Evolutionary conservation across 176 grass and related monocot genomes (phyloP).

Genomic region (Raddia distichophylla): DNA sequence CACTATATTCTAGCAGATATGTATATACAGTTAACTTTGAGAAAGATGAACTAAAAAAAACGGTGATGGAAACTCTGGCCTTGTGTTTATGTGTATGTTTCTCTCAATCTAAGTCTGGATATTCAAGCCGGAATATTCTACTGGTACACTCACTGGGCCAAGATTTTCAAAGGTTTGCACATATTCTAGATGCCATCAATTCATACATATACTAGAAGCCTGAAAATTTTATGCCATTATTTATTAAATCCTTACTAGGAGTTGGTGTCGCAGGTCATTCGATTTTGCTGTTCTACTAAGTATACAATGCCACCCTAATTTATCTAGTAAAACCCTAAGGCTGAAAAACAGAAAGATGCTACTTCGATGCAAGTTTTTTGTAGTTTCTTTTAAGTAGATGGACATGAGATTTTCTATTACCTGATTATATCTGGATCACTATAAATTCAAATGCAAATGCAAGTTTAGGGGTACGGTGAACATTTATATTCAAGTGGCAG

Average conservation of each 20-base stretch:
- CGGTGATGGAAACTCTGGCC: slow-evolving; percentile 23
- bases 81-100: slow-evolving; percentile 73
- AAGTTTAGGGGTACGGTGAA: no score
- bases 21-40: no score
- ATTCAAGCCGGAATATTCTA: slow-evolving; percentile 97
- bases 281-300: neutral
- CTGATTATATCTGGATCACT: neutral
- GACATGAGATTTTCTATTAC: neutral
- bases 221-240: neutral
- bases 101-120: slow-evolving; percentile 72
- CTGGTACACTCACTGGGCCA: slow-evolving; percentile 71
- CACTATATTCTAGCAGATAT: no score
- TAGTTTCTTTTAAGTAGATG: slow-evolving; percentile 18
- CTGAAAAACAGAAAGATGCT: neutral
- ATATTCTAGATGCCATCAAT: slow-evolving; percentile 11
- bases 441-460: neutral
- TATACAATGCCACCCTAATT: neutral
- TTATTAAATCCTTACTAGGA: neutral
- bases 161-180: slow-evolving; percentile 81
- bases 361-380: neutral
- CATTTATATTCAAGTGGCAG: neutral
- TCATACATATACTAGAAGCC: neutral
- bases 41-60: no score
- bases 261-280: neutral
- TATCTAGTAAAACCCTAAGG: neutral